Percentiles rank a stretch among this genome's conserved stretches.
These are phyloP conservation scores for Pestalotiopsis sp. DNA, from an alignment of 2,329 filamentous ascomycete genomes.

Conservation along the genomic window DNA sequence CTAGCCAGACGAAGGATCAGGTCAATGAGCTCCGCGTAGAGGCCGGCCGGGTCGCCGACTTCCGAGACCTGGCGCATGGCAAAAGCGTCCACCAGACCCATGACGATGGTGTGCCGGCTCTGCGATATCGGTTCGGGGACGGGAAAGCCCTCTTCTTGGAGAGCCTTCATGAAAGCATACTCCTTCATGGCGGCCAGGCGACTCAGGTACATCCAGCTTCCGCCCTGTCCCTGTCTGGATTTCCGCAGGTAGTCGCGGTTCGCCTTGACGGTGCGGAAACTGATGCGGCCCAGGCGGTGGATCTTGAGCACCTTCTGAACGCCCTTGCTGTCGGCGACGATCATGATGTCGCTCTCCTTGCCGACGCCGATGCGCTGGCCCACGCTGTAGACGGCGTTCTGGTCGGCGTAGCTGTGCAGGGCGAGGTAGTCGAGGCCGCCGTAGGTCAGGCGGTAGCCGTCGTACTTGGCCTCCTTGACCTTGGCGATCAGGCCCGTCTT, in stretches of 20 bases:
- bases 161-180: slow-evolving; percentile 88
- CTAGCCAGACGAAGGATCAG: slow-evolving; percentile 83
- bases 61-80: slow-evolving; percentile 86
- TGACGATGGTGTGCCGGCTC: slow-evolving; percentile 93
- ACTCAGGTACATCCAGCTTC: slow-evolving; percentile 98
- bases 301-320: slow-evolving; percentile 89
- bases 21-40: slow-evolving; percentile 90
- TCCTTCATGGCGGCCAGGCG: slow-evolving; percentile 92
- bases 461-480: slow-evolving; percentile 95
- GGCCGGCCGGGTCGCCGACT: slow-evolving; percentile 79
- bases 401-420: slow-evolving; percentile 83
- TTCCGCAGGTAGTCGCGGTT: slow-evolving; percentile 95
- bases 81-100: slow-evolving; percentile 91
- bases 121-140: slow-evolving; percentile 88
- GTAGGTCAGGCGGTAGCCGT: slow-evolving; percentile 95
- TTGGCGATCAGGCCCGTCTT: slow-evolving; percentile 91
- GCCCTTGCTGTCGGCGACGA: slow-evolving; percentile 81
- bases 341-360: slow-evolving; percentile 96
- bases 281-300: slow-evolving; percentile 91
- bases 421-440: slow-evolving; percentile 98
- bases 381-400: slow-evolving; percentile 84
- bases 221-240: slow-evolving; percentile 54
- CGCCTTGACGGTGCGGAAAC: slow-evolving; percentile 92
- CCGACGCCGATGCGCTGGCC: slow-evolving; percentile 94
- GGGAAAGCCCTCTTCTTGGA: slow-evolving; percentile 82